Conservation (phyloP, 1,284 basidiomycete genomes). For the Microbotryum intermedium region DNA sequence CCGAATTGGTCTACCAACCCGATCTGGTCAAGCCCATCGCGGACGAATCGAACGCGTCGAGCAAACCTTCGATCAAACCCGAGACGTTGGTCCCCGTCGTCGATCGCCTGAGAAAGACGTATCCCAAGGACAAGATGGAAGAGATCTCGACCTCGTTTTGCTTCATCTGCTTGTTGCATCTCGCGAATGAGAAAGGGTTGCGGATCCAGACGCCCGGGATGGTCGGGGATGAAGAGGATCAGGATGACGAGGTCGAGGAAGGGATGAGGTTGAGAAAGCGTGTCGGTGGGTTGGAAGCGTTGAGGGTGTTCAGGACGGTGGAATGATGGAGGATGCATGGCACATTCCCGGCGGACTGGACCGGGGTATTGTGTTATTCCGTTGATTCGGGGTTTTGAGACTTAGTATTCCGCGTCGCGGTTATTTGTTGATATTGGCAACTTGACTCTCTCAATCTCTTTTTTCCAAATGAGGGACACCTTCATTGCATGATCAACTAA, state of each 20-base stretch:
- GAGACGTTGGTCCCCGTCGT: conserved; percentile 72
- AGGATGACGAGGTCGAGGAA: background rate
- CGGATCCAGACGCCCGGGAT: conserved; percentile 24
- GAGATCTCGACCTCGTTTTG: conserved; percentile 99
- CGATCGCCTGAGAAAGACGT: conserved; percentile 64
- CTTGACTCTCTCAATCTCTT: too few relatives aligned
- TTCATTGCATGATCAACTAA: too few relatives aligned
- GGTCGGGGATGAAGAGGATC: conserved; percentile 8
- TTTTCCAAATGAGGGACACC: too few relatives aligned
- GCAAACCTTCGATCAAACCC: conserved; percentile 33
- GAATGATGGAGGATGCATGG: conserved; percentile 1
- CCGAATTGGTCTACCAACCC: conserved; percentile 8
- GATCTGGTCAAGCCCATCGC: conserved; percentile 42
- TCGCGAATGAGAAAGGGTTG: conserved; percentile 35
- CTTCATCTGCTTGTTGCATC: conserved; percentile 62
- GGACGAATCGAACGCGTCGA: conserved; percentile 34
- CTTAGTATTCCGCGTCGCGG: too few relatives aligned
- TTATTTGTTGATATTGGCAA: too few relatives aligned
- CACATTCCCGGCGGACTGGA: too few relatives aligned
- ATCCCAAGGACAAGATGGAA: conserved; percentile 87
- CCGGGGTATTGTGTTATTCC: too few relatives aligned
- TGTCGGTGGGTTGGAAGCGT: conserved; percentile 23
- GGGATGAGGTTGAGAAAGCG: conserved; percentile 10
- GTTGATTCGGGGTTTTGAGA: too few relatives aligned
- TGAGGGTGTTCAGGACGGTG: conserved; percentile 25